phyloP scores from a whole-genome alignment of 306 rosid genomes.

The Ziziphus jujuba region DNA sequence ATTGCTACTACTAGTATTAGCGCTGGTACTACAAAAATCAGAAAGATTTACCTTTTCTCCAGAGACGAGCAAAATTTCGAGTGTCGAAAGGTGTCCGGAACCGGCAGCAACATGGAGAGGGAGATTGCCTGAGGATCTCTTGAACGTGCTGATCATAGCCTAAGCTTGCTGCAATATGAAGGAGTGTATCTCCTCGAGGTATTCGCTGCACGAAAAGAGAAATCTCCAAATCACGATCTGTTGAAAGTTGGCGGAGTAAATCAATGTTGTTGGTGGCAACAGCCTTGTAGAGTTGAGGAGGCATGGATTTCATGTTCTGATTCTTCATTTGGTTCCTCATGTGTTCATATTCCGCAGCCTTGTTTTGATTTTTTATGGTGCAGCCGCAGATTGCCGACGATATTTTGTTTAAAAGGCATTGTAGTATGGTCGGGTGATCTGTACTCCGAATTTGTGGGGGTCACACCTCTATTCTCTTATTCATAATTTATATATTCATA shows the following conservation, averaged over 20 bases:
- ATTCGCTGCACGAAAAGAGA: not conserved
- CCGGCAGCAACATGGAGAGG: conserved; percentile 30
- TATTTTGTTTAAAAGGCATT: no score
- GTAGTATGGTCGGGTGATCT: no score
- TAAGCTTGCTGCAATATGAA: conserved; percentile 22
- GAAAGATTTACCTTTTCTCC: not conserved
- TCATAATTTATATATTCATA: no score
- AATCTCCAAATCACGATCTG: not conserved
- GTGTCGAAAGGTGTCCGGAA: not conserved
- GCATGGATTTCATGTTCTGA: not conserved
- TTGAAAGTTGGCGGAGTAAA: not conserved
- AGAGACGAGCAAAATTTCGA: not conserved
- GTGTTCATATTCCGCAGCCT: no score
- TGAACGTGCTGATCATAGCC: not conserved
- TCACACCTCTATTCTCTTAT: no score
- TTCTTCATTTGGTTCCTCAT: no score
- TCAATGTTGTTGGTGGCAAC: not conserved
- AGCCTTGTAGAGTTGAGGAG: not conserved
- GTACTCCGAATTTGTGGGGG: no score
- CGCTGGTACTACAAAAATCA: not conserved
- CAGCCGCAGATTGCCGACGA: no score
- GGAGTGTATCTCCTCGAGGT: conserved; percentile 17
- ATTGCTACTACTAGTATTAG: not conserved
- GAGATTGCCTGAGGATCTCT: conserved; percentile 3
- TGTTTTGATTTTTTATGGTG: no score